Evolutionary conservation across 208 protist species (phyloP), one percentile per base, ranked within the genome.

Genomic region (Sergeia podlipaevii): DNA sequence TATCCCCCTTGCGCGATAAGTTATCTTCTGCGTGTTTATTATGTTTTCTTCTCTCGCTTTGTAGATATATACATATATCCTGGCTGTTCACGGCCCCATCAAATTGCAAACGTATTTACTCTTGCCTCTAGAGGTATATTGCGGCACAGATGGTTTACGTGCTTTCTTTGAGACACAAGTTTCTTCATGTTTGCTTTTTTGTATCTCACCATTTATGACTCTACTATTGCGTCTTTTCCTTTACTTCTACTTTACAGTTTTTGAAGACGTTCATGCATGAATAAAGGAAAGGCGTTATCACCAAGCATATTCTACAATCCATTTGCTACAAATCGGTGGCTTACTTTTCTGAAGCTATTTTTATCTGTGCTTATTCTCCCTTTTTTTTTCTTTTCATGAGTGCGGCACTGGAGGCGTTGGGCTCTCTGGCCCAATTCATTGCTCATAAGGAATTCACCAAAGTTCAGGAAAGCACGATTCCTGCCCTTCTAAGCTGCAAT

Each of bases 401-500:
- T 18, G 27, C 1, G 28, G 4, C 32, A 15, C 45, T 42, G 15
- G 49, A 4, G 60, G 61, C 3, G 43, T 55, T 94, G 2, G 87
- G 87, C 1, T 37, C 37, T 13, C 68, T 94, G 6, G 42, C 70
- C 13, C 58, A 37, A 2, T 87, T 71, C 29, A 11, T 91, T n/a
- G 68, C 79, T 0, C 73, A 82, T 55, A 49, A 49, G 1, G 57
- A 42, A 6, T 73, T 91, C 42, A 91, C 79, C 33, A 78, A 74
- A 21, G 83, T 94, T n/a, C 83, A 94, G 49, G 74, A 81, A 41
- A 26, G 41, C 0, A 75, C 80, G 13, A 81, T 95, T 11, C 88
- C 83, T 8, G 34, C 70, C 2, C 38, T 95, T 15, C 55, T 90
- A 3, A 30, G 69, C 18, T 59, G 39, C 29, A 57, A 88, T 21